A percentile compares a stretch with the other conserved stretches of the same genome.
Evolutionary conservation across 1,284 basidiomycete species (phyloP).

Genomic region (Boletus albobrunnescens): DNA sequence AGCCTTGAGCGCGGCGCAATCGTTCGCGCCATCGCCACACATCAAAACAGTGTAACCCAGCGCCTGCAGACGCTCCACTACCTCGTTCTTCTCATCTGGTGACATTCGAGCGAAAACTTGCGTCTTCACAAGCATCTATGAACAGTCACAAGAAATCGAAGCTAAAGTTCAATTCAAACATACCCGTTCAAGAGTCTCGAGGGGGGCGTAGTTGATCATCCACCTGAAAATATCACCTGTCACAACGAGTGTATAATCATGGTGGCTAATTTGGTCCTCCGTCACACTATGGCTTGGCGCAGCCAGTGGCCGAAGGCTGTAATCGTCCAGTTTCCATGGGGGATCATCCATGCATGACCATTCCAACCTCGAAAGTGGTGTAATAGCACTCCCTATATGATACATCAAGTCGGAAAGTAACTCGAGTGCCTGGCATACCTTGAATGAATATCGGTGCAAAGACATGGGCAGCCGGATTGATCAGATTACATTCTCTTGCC

Average conservation of each 20-base stretch:
- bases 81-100: constrained; percentile 98
- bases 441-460: constrained; percentile 81
- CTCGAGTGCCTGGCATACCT: constrained; percentile 44
- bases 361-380: constrained; percentile 68
- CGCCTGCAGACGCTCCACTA: constrained; percentile 90
- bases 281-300: constrained; percentile 67
- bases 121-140: constrained; percentile 95
- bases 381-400: constrained; percentile 54
- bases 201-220: constrained; percentile 94
- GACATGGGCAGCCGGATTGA: constrained; percentile 88
- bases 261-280: constrained; percentile 64
- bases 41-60: constrained; percentile 96
- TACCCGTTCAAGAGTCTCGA: constrained; percentile 91
- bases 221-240: constrained; percentile 98
- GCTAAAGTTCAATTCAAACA: constrained; percentile 24
- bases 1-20: constrained; percentile 97
- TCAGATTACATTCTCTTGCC: constrained; percentile 89
- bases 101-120: constrained; percentile 99
- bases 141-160: constrained; percentile 1
- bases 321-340: constrained; percentile 81
- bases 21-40: constrained; percentile 99
- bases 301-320: constrained; percentile 77
- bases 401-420: not conserved
- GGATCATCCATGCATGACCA: constrained; percentile 95
- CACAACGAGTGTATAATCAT: constrained; percentile 90